These are phyloP conservation scores for Kodamaea kakaduensis DNA, from an alignment of 805 yeast species.

Conservation along the genomic window DNA sequence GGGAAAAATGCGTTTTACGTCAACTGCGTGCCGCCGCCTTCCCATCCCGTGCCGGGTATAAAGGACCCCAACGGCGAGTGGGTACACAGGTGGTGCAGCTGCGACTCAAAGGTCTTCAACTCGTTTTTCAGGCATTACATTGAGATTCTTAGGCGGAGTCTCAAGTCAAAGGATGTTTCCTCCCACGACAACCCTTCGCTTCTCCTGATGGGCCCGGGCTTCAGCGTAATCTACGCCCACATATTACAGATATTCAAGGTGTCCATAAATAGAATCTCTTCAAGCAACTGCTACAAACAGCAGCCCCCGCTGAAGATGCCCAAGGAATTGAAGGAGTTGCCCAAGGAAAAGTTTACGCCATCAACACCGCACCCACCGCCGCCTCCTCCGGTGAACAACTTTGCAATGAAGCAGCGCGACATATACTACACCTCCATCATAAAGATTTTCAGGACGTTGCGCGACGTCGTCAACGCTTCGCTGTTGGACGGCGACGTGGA, in stretches of 20 bases:
- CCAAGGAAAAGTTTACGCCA: conserved; percentile 5
- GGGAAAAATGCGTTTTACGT: conserved; percentile 23
- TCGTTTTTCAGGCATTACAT: conserved; percentile 61
- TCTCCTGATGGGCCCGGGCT: conserved; percentile 41
- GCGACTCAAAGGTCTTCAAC: conserved; percentile 55
- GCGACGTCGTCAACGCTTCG: conserved; percentile 29
- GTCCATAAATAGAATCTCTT: conserved; percentile 20
- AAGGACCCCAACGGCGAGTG: conserved; percentile 57
- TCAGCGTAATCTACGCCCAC: conserved; percentile 42
- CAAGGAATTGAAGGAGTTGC: not conserved
- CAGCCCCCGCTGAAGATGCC: conserved; percentile 8
- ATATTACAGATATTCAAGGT: conserved; percentile 39
- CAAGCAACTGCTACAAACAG: conserved; percentile 4
- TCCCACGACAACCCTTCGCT: conserved; percentile 3
- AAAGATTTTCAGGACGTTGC: conserved; percentile 35
- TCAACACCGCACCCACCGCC: conserved; percentile 10
- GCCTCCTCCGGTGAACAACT: conserved; percentile 11
- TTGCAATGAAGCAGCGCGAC: conserved; percentile 25
- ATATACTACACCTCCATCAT: conserved; percentile 36
- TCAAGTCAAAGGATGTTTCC: conserved; percentile 3
- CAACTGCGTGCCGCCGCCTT: conserved; percentile 38
- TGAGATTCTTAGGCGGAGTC: conserved; percentile 13
- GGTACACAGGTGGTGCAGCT: conserved; percentile 58
- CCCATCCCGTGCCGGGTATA: conserved; percentile 45
- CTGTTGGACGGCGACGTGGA: conserved; percentile 17